Base-by-base conservation (phyloP, 2,329 filamentous ascomycete species). In the Ciborinia camelliae region DNA sequence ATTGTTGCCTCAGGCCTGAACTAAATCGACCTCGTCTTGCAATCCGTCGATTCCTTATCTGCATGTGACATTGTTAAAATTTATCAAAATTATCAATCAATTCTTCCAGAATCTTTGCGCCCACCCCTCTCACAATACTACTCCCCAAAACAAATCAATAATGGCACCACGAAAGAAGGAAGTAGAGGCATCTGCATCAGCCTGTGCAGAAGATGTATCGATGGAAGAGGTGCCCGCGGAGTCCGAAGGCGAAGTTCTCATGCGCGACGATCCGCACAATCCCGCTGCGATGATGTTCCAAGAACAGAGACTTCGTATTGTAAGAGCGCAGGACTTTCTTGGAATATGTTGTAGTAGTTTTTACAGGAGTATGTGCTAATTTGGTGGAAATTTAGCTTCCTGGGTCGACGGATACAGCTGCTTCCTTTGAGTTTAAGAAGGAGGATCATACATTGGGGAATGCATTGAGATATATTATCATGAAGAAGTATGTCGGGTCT, bases 361-460 rank as follows among this genome's bases (percentile, higher is more conserved):
- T 51, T 3, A 15, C 20, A 26, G 26, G 48, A 41, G 5, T 2
- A 26, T 23, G 30, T 51, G 47, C 55, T 64, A n/a, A 61, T 43
- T 43, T 15, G 32, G 28, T 51, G 23, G 47, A 28, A 43, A 10
- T 30, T 9, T 20, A 64, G 63, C 57, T 64, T 15, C 47, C 58
- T 55, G 28, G 60, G 28, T 59, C 62, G 20, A 64, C 48, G 47
- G 90, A 94, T 58, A 94, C 90, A 10, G 93, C 93, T 5, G 95
- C 95, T 37, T 97, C 92, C 20, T 99, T 98, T 76, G 91, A 98
- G 76, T 96, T 99, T 73, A 86, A 90, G 66, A 88, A 91, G 53
- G 95, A 99, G 80, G 92, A 96, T 51, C 95, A 99, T 78, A 99
- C 95, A 0, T 81, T 99, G 61, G 95, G 95, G 35, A 99, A 99